Conservation (phyloP, 495 filamentous ascomycete genomes). For the Penicillium macrosclerotiorum region DNA sequence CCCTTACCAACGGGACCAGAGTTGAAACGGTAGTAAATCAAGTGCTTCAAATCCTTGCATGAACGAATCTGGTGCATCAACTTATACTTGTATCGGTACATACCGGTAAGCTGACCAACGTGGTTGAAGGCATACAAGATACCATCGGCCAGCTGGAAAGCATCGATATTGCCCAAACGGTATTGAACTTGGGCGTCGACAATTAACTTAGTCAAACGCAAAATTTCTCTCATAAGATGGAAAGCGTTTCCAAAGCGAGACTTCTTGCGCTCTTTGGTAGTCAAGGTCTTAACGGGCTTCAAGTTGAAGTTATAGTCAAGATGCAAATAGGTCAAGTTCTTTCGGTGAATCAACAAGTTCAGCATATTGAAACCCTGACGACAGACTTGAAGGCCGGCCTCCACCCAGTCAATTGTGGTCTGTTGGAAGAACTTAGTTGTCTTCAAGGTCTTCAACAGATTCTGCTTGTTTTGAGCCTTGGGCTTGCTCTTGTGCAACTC, state of each 20-base stretch:
- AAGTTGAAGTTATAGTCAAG: conserved; percentile 99
- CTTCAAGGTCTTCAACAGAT: conserved; percentile 83
- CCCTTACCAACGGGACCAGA: conserved; percentile 97
- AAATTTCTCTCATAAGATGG: conserved; percentile 97
- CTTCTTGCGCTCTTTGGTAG: conserved; percentile 99
- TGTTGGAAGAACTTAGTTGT: conserved; percentile 99
- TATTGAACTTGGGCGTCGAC: conserved; percentile 99
- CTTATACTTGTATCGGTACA: conserved; percentile 99
- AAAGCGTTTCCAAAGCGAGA: conserved; percentile 99
- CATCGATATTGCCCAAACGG: conserved; percentile 95
- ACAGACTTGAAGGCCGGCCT: conserved; percentile 97
- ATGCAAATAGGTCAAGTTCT: conserved; percentile 98
- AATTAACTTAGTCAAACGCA: conserved; percentile 96
- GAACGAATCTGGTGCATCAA: conserved; percentile 99
- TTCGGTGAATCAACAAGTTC: conserved; percentile 95
- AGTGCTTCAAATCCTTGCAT: conserved; percentile 98
- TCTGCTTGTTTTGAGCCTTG: conserved; percentile 94
- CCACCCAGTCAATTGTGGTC: conserved; percentile 98
- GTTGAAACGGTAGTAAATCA: conserved; percentile 99
- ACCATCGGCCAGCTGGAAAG: conserved; percentile 97
- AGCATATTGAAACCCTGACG: conserved; percentile 99
- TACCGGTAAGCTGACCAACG: conserved; percentile 96
- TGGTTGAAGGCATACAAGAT: conserved; percentile 99
- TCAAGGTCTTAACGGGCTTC: conserved; percentile 98
- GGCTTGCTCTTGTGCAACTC: conserved; percentile 92